phyloP scores from a whole-genome alignment of 2,329 filamentous ascomycete genomes.

The Colletotrichum scovillei region DNA sequence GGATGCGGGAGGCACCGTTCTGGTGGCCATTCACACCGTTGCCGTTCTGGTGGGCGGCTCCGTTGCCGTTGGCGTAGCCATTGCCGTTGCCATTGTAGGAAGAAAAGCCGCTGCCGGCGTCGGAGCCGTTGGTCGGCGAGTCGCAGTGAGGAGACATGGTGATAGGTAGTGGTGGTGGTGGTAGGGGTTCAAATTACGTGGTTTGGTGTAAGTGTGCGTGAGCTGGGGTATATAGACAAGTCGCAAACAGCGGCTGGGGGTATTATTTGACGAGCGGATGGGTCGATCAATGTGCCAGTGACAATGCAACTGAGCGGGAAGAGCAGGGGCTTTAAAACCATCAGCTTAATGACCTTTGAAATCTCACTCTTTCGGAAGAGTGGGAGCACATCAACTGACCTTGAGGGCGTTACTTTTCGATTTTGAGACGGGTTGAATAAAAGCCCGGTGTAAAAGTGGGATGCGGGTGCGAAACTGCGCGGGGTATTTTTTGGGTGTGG shows the following conservation, averaged over 20 bases:
- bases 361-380: slow-evolving; percentile 17
- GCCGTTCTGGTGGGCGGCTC: slow-evolving; percentile 18
- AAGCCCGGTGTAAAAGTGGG: slow-evolving; percentile 29
- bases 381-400: slow-evolving; percentile 34
- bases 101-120: slow-evolving; percentile 28
- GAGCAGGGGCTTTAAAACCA: slow-evolving; percentile 27
- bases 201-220: background rate
- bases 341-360: slow-evolving; percentile 20
- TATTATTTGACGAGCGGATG: slow-evolving; percentile 8
- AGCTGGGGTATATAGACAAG: background rate
- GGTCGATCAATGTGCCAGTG: slow-evolving; percentile 16
- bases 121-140: slow-evolving; percentile 41
- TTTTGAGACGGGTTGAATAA: slow-evolving; percentile 27
- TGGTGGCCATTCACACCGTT: slow-evolving; percentile 31
- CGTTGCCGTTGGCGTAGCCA: slow-evolving; percentile 34
- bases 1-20: slow-evolving; percentile 8
- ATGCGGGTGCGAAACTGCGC: slow-evolving; percentile 28
- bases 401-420: slow-evolving; percentile 8
- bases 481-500: slow-evolving; percentile 4
- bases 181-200: slow-evolving; percentile 1
- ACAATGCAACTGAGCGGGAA: slow-evolving; percentile 11
- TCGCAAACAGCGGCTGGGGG: slow-evolving; percentile 15
- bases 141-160: slow-evolving; percentile 52
- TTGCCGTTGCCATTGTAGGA: slow-evolving; percentile 38
- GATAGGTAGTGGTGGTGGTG: slow-evolving; percentile 25